Evolutionary conservation across 345 rosid genomes (phyloP), one percentile per base, ranked within the genome.

Genomic region (Iberis pinnata): DNA sequence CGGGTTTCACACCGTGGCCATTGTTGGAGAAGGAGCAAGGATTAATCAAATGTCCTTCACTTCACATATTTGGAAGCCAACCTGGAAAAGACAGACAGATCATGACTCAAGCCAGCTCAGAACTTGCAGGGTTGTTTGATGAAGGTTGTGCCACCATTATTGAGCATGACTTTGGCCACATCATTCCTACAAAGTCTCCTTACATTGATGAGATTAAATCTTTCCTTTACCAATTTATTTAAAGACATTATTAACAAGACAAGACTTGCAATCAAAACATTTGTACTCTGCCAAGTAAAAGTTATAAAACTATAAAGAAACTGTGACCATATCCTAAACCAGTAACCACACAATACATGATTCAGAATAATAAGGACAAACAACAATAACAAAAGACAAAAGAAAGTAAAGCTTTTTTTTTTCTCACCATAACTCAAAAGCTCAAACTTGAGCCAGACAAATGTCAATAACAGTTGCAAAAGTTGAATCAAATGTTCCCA

Each of bases 151-250:
- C 77, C 27, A 72, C 77, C 43, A 49, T 83, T 18, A 70, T 93
- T 16, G 87, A 81, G 73, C 99, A 88, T 32, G 86, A 86, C 38
- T 76, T 56, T 43, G 99, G 99, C 35, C 99, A 93, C 50, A 88
- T 88, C 39, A 83, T 88, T 57, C 94, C 99, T 27, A 76, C 94
- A 8, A 70, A 84, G 15, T 51, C 78, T 49, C 95, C 96, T 25
- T 82, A 73, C 49, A 78, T 88, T 2, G 85, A 86, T 25, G 70
- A 76, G 56, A 72, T 86, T 25, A 86, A 73, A 77, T 61, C 67
- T 50, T 93, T 88, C 49, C 88, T 88, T 40, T 64, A 63, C 22
- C 80, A 78, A 18, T 93, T 88, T 68, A 56, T 75, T 17, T 83
- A 76, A 56, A n/a, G 33, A 38, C 37, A 29, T 5, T 52, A 45